Percentiles rank a stretch among this genome's conserved stretches.
phyloP scores from a whole-genome alignment of 1,139 yeast species.

The Lizanozyma gosingica region DNA sequence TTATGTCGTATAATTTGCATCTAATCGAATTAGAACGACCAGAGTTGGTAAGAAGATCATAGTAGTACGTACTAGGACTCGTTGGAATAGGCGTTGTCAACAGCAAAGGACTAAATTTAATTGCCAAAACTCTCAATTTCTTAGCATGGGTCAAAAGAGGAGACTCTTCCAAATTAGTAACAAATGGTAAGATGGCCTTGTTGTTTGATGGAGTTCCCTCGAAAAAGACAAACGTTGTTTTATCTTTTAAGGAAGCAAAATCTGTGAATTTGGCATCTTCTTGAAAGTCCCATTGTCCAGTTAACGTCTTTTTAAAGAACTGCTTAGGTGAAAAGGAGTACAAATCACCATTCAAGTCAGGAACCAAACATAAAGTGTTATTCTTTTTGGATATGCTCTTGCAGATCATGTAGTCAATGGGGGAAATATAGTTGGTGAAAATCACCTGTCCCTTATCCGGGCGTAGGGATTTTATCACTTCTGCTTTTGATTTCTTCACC shows the following conservation, averaged over 20 bases:
- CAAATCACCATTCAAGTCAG: slow-evolving; percentile 30
- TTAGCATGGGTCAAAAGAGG: not conserved
- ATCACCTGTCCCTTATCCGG: slow-evolving; percentile 38
- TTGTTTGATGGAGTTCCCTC: slow-evolving; percentile 72
- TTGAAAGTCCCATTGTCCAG: slow-evolving; percentile 5
- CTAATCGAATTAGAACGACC: not conserved
- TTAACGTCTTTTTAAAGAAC: slow-evolving; percentile 27
- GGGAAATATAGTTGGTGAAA: slow-evolving; percentile 46
- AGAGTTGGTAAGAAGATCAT: not conserved
- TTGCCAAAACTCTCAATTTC: not conserved
- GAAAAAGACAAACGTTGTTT: slow-evolving; percentile 41
- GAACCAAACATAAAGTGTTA: slow-evolving; percentile 33
- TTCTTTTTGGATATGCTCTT: slow-evolving; percentile 19
- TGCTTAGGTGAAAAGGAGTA: slow-evolving; percentile 24
- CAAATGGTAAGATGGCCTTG: slow-evolving; percentile 45
- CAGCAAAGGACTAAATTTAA: not conserved
- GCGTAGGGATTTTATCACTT: slow-evolving; percentile 19
- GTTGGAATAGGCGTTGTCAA: not conserved
- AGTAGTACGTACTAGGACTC: not conserved
- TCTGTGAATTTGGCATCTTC: slow-evolving; percentile 4
- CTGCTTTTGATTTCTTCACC: slow-evolving; percentile 33
- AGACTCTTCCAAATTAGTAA: slow-evolving; percentile 3
- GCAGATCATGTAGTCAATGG: slow-evolving; percentile 42
- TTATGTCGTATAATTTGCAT: not conserved
- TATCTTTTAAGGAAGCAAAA: slow-evolving; percentile 16